These are phyloP conservation scores for Barnettozyma populi DNA, from an alignment of 805 yeast species.

Conservation along the genomic window DNA sequence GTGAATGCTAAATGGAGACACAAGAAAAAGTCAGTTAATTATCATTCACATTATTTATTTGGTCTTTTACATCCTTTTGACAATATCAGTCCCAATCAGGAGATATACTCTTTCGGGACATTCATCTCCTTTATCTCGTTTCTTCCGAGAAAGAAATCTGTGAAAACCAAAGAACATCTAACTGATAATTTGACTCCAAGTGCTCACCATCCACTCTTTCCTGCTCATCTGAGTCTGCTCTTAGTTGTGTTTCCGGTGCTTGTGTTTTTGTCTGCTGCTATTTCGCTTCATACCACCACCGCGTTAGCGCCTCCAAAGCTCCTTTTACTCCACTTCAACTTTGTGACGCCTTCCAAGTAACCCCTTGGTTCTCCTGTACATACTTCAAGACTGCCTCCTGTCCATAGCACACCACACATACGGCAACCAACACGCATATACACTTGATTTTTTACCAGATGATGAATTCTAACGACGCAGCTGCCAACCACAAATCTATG, in stretches of 20 bases:
- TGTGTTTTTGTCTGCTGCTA: neutral
- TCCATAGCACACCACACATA: neutral
- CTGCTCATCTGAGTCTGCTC: neutral
- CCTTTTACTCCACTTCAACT: too few relatives aligned
- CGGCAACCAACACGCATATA: neutral
- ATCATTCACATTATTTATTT: too few relatives aligned
- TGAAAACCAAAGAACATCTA: neutral
- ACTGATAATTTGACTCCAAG: neutral
- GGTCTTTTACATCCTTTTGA: neutral
- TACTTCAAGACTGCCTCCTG: conserved; percentile 6
- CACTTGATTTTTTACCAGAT: neutral
- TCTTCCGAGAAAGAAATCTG: neutral
- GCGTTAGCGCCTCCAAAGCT: neutral
- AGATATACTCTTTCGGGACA: neutral
- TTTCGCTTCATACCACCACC: neutral
- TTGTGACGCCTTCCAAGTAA: neutral
- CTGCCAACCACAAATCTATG: conserved; percentile 8
- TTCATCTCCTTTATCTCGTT: too few relatives aligned
- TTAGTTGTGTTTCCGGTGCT: neutral
- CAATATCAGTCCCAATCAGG: neutral
- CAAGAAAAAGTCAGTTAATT: too few relatives aligned
- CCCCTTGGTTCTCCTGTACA: conserved; percentile 8
- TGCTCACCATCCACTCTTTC: neutral
- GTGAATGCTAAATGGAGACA: neutral
- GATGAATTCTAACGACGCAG: neutral